Conservation (phyloP, 768 basidiomycete genomes). For the Suillus hirtellus region DNA sequence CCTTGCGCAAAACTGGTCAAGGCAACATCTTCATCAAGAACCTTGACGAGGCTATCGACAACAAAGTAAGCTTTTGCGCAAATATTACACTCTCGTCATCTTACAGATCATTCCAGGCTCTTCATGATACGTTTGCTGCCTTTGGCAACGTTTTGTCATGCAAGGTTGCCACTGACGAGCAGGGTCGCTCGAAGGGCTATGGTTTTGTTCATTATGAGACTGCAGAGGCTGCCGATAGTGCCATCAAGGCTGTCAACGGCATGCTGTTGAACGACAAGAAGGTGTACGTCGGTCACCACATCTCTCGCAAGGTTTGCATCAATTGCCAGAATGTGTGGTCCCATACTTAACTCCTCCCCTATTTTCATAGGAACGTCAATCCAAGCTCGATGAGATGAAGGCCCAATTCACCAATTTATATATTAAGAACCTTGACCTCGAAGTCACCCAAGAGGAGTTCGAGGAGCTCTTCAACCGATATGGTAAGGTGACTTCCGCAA, state of each 20-base stretch:
- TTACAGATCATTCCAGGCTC: slow-evolving; percentile 57
- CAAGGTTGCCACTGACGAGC: slow-evolving; percentile 97
- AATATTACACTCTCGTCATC: not conserved
- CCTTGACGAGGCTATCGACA: slow-evolving; percentile 94
- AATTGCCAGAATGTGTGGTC: not conserved
- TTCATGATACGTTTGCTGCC: slow-evolving; percentile 98
- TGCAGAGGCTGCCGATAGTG: slow-evolving; percentile 90
- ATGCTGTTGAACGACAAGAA: slow-evolving; percentile 99
- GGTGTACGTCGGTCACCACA: slow-evolving; percentile 97
- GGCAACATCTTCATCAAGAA: slow-evolving; percentile 99
- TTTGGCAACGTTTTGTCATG: slow-evolving; percentile 98
- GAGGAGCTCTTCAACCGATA: slow-evolving; percentile 73
- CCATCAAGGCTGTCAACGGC: slow-evolving; percentile 98
- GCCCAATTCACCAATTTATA: slow-evolving; percentile 98
- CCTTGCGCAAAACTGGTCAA: slow-evolving; percentile 98
- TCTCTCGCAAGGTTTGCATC: slow-evolving; percentile 82
- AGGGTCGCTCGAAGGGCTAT: slow-evolving; percentile 94
- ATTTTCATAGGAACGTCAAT: slow-evolving; percentile 79
- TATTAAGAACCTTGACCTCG: slow-evolving; percentile 92
- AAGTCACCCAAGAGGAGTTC: slow-evolving; percentile 85
- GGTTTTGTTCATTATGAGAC: slow-evolving; percentile 99
- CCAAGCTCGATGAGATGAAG: slow-evolving; percentile 97
- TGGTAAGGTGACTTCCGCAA: slow-evolving; percentile 86
- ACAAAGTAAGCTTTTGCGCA: slow-evolving; percentile 62
- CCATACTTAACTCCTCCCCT: not conserved